Evolutionary conservation across 352 stramenopile genomes (phyloP), one percentile per base, ranked within the genome.

Genomic region (Pythium sp.): DNA sequence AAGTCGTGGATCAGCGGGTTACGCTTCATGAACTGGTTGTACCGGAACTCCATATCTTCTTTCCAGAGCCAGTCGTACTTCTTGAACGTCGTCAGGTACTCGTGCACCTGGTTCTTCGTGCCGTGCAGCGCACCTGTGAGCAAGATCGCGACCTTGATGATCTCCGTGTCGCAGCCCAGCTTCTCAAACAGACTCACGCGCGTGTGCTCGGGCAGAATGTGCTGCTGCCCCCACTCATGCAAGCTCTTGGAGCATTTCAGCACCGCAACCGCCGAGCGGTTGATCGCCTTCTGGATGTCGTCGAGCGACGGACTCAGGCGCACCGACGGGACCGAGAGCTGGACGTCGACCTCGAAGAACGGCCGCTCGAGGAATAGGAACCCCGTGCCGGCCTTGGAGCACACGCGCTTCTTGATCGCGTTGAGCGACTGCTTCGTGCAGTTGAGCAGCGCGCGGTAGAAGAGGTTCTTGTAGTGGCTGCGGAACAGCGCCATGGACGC

Each of bases 21-120:
- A 9, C 80, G 72, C 62, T 90, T 85, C 76, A 93, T 92, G 67
- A 96, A 96, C 56, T 93, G 81, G 41, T 89, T 89, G 69, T 95
- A 95, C 3, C 79, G 78, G 60, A 90, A 87, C 69, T 95, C 87
- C 85, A 91, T 95, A 67, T 96, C 89, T 66, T 95, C 87, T 67
- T 93, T 94, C 89, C 89, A 97, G 2, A 97, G 81, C 89, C 89
- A 97, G 65, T 96, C 88, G 68, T 96, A 96, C 65, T 94, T 90
- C 62, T 90, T 91, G 58, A 97, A 97, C n/a, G 77, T 77, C 7
- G 77, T 75, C 14, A 95, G 72, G 67, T 94, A 95, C 18, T 94
- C 85, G 46, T 92, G 81, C 0, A 95, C 87, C 41, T 94, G 84
- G 51, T 95, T 93, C 65, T 92, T 92, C 12, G 88, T 95, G 30